Evolutionary conservation across 768 basidiomycete species (phyloP).

Genomic region (Podaxis sp.): DNA sequence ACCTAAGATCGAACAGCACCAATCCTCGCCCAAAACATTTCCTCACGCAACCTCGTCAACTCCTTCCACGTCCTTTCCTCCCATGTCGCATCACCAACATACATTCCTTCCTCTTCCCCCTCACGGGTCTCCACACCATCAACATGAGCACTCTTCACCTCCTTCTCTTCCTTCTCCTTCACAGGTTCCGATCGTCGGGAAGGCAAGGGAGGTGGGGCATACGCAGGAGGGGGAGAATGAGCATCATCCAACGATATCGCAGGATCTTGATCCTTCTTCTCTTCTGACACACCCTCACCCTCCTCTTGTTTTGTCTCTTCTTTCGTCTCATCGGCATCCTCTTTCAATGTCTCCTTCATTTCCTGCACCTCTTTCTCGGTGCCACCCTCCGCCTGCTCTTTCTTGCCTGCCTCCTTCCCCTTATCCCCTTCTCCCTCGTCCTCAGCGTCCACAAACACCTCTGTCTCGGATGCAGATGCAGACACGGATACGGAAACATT

Average conservation of each 20-base stretch:
- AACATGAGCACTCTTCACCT: not conserved
- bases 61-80: constrained; percentile 86
- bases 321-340: no score
- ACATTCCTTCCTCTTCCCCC: constrained; percentile 29
- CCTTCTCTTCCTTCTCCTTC: not conserved
- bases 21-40: constrained; percentile 84
- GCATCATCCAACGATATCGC: constrained; percentile 2
- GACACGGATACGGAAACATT: not conserved
- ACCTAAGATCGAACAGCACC: constrained; percentile 33
- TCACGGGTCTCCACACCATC: not conserved
- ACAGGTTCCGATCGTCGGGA: not conserved
- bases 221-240: not conserved
- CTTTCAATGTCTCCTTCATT: constrained; percentile 7
- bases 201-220: constrained; percentile 1
- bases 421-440: constrained; percentile 6
- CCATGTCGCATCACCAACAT: constrained; percentile 70
- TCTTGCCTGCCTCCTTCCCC: constrained; percentile 6
- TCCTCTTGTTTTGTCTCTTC: constrained; percentile 13
- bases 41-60: constrained; percentile 65
- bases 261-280: not conserved
- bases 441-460: constrained; percentile 2
- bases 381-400: not conserved
- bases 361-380: constrained; percentile 2
- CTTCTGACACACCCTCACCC: constrained; percentile 5
- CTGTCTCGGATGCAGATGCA: not conserved